Conservation (phyloP, 2,329 filamentous ascomycete species). For the Monosporascus sp. region DNA sequence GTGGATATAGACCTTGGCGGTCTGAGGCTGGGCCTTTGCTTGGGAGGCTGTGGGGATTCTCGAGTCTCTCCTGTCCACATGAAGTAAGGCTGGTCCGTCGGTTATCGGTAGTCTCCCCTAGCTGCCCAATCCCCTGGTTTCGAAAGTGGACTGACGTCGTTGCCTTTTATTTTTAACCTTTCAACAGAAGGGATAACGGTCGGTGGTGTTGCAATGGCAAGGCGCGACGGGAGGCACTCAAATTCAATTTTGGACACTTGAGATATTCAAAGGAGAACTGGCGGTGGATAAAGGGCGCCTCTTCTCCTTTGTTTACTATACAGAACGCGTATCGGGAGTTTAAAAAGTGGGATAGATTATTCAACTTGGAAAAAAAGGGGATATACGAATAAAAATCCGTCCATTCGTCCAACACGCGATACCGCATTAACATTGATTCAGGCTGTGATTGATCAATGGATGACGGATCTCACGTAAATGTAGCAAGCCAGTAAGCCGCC, state of each 20-base stretch:
- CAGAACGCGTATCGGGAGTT: too few species aligned
- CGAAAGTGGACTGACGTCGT: background rate
- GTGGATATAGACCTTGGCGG: background rate
- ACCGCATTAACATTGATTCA: background rate
- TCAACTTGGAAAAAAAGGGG: background rate
- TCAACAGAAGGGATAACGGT: background rate
- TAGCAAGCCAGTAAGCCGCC: background rate
- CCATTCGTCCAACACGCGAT: background rate
- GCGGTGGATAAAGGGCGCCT: too few species aligned
- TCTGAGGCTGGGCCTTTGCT: background rate
- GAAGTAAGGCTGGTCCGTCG: background rate
- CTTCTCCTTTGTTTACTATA: too few species aligned
- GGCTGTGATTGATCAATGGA: background rate
- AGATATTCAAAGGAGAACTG: too few species aligned
- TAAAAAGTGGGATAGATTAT: too few species aligned
- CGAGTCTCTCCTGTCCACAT: background rate
- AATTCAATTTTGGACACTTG: too few species aligned
- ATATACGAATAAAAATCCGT: background rate
- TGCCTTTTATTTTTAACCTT: background rate
- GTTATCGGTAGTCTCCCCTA: background rate
- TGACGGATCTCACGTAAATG: background rate
- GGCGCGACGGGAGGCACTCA: too few species aligned
- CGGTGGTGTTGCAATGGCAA: background rate
- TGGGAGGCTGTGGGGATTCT: background rate
- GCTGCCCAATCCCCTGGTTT: background rate